Percentiles rank a stretch among this genome's conserved stretches.
phyloP scores from a whole-genome alignment of 140 eudicot species.

The Stevia rebaudiana region DNA sequence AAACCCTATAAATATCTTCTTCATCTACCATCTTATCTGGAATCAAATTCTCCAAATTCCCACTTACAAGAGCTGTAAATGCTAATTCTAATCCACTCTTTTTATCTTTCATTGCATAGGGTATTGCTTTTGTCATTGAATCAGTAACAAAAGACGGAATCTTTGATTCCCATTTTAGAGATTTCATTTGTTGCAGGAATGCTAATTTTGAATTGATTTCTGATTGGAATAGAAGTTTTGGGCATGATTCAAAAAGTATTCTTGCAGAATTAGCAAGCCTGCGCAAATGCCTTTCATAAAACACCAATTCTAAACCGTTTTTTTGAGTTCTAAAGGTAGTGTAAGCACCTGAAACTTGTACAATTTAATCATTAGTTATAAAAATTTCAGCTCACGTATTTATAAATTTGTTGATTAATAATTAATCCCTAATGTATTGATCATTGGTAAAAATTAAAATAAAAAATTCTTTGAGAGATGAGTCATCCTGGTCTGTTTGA shows the following conservation, averaged over 20 bases:
- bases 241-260: constrained; percentile 41
- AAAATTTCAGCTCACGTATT: not conserved
- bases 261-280: constrained; percentile 61
- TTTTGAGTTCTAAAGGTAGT: constrained; percentile 77
- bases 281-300: constrained; percentile 70
- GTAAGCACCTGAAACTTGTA: constrained; percentile 69
- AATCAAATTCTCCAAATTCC: constrained; percentile 43
- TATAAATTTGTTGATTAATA: not conserved
- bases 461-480: not conserved
- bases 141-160: constrained; percentile 38
- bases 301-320: constrained; percentile 45
- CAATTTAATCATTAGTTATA: not conserved
- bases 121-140: constrained; percentile 53
- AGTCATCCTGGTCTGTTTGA: not conserved
- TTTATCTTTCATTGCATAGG: constrained; percentile 39
- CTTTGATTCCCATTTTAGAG: constrained; percentile 41
- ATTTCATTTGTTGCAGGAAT: constrained; percentile 16
- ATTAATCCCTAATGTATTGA: not conserved
- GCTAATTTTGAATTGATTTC: not conserved
- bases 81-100: constrained; percentile 53
- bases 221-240: constrained; percentile 41
- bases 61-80: constrained; percentile 59
- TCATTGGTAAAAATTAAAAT: not conserved
- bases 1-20: constrained; percentile 29
- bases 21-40: constrained; percentile 26